Evolutionary conservation across 192 early-diverging fungal species (phyloP).

Genomic region (Pilobolus umbonatus): DNA sequence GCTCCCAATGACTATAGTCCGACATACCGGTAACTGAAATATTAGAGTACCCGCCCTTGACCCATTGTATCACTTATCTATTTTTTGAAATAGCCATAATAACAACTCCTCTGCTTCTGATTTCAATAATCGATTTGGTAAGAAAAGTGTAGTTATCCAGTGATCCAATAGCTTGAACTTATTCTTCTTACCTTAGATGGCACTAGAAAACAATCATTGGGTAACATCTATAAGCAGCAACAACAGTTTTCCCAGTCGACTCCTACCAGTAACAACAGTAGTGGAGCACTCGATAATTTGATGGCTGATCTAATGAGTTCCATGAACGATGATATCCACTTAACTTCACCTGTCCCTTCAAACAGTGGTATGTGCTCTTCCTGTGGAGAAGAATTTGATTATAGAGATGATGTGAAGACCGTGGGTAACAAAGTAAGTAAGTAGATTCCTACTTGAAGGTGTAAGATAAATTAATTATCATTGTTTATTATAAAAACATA

Average conservation of each 20-base stretch:
- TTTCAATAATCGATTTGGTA: constrained; percentile 10
- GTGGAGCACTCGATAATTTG: constrained; percentile 25
- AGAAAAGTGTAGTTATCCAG: not conserved
- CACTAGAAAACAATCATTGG: constrained; percentile 8
- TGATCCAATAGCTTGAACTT: not conserved
- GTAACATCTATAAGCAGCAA: constrained; percentile 1
- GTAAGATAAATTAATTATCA: not conserved
- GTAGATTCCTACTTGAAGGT: not conserved
- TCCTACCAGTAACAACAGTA: constrained; percentile 4
- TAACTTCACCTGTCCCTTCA: not conserved
- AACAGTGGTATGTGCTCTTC: constrained; percentile 1
- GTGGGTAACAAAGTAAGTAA: constrained; percentile 16
- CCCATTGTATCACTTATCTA: no score
- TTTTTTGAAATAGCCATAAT: not conserved
- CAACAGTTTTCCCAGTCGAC: not conserved
- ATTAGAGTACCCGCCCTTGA: no score
- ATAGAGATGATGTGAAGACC: constrained; percentile 22
- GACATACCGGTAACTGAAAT: constrained; percentile 6
- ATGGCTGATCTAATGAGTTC: constrained; percentile 30
- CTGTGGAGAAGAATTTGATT: constrained; percentile 28
- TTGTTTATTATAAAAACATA: not conserved
- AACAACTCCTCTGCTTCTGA: constrained; percentile 2
- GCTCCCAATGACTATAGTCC: constrained; percentile 11
- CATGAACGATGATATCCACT: constrained; percentile 22
- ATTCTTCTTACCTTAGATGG: not conserved